Base-by-base conservation (phyloP, 2,329 filamentous ascomycete genomes). In the Tolypocladium tropicale region DNA sequence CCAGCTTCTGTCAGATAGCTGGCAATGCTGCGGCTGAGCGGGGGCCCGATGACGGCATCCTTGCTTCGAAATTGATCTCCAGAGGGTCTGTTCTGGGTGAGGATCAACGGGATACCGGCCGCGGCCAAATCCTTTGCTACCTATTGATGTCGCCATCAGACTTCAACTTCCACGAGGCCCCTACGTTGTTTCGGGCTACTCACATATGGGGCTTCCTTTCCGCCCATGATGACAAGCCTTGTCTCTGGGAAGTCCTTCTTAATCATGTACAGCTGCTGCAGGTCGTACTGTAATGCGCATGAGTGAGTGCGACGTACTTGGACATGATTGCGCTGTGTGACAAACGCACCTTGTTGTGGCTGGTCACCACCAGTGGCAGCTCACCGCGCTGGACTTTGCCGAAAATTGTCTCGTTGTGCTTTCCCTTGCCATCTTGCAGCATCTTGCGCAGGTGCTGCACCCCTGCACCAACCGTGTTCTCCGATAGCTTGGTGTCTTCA, bases 351-450 rank as follows among this genome's bases (percentile, higher is more conserved):
- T 71, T 68, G 57, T 71, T 74, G 25, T 72, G 63, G 43, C 18
- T 69, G 57, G 72, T 63, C n/a, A 76, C 64, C 11, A 75, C 67
- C 21, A 77, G 60, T 1, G 74, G 72, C 33, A 76, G 58, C 16
- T 63, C 60, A 4, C 72, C 74, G 37, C 68, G 65, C 4, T 68
- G 68, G 18, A 71, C 74, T 51, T 64, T 61, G 4, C 68, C 71
- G 55, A 72, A 75, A 10, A 73, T 60, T 23, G 57, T 66, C 43
- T 54, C 59, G 49, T 70, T 73, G 39, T 67, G 61, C 54, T 71
- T 72, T 6, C 62, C 67, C 14, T 61, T 60, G 39, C 70, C 72
- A 2, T 70, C 65, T 6, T 46, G 58, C 4, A 76, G 52, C 6
- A 76, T 68, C 36, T 64, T 65, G 6, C 74, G 67, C 23, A 77